These are phyloP conservation scores for Sophora flavescens DNA, from an alignment of 306 rosid species.

Conservation along the genomic window DNA sequence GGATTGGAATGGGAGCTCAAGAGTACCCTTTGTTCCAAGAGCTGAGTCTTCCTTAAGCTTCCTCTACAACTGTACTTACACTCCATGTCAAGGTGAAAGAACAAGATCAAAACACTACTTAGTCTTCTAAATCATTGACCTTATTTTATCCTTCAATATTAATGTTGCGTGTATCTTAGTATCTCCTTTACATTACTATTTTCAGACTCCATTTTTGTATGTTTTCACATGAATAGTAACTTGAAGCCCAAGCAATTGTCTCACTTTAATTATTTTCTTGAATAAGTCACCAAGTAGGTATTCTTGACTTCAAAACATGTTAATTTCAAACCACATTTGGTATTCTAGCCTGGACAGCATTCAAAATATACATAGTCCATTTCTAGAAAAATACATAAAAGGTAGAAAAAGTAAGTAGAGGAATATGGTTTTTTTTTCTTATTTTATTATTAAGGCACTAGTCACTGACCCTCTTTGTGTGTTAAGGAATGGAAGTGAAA, in stretches of 20 bases:
- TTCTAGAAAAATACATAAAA: not conserved
- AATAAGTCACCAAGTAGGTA: constrained; percentile 3
- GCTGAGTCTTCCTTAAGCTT: constrained; percentile 76
- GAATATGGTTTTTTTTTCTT: too few species aligned
- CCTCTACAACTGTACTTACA: constrained; percentile 74
- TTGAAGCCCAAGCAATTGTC: constrained; percentile 43
- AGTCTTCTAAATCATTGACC: not conserved
- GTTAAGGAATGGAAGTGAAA: constrained; percentile 73
- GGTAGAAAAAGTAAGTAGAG: not conserved
- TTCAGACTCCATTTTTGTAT: constrained; percentile 21
- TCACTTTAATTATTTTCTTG: constrained; percentile 15
- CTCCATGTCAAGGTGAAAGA: constrained; percentile 64
- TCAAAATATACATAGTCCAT: not conserved
- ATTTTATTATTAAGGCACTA: too few species aligned
- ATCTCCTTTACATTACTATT: not conserved
- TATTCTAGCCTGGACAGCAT: not conserved
- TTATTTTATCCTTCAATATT: not conserved
- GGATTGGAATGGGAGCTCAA: constrained; percentile 84
- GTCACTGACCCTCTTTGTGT: not conserved
- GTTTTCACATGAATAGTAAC: constrained; percentile 33
- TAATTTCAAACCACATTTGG: not conserved
- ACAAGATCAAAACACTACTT: not conserved
- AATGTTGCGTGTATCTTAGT: constrained; percentile 5
- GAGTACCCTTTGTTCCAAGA: constrained; percentile 63
- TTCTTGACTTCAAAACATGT: not conserved